These are phyloP conservation scores for Coemansia aciculifera DNA, from an alignment of 192 early-diverging fungal genomes.

Conservation along the genomic window DNA sequence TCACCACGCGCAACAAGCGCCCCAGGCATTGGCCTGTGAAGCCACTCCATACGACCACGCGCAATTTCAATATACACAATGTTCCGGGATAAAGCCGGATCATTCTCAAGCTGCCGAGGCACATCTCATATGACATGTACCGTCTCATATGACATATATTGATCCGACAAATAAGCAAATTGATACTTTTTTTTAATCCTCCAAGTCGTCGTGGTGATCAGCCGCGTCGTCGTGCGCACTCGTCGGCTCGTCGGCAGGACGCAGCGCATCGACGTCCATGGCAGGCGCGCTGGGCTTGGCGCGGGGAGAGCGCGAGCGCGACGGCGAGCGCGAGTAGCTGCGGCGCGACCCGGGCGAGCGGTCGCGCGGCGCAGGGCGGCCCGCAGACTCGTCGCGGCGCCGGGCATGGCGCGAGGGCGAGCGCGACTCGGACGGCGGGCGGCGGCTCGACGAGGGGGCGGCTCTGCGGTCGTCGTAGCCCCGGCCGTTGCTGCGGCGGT, in stretches of 20 bases:
- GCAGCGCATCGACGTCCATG: slow-evolving; percentile 16
- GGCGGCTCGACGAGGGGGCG: not conserved
- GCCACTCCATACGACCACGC: not conserved
- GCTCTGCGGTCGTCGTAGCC: slow-evolving; percentile 13
- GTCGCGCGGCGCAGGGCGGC: slow-evolving; percentile 5
- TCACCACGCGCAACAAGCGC: not conserved
- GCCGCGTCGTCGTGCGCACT: slow-evolving; percentile 10
- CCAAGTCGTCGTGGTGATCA: slow-evolving; percentile 9
- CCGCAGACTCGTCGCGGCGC: slow-evolving; percentile 6
- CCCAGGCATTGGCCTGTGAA: not conserved
- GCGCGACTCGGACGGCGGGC: slow-evolving; percentile 3
- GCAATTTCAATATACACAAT: not conserved
- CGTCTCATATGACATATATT: not conserved
- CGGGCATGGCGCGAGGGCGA: slow-evolving; percentile 15
- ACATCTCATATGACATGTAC: no score
- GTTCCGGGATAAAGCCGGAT: not conserved
- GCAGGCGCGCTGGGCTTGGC: slow-evolving; percentile 11
- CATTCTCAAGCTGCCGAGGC: no score
- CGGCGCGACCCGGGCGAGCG: slow-evolving; percentile 8
- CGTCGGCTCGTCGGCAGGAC: slow-evolving; percentile 17
- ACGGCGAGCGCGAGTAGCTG: slow-evolving; percentile 24
- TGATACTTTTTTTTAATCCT: not conserved
- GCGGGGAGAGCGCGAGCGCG: slow-evolving; percentile 21
- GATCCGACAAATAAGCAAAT: not conserved
- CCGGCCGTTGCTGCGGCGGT: slow-evolving; percentile 10